Conservation (phyloP, 164 flowering plant genomes). For the Cinnamomum micranthum region DNA sequence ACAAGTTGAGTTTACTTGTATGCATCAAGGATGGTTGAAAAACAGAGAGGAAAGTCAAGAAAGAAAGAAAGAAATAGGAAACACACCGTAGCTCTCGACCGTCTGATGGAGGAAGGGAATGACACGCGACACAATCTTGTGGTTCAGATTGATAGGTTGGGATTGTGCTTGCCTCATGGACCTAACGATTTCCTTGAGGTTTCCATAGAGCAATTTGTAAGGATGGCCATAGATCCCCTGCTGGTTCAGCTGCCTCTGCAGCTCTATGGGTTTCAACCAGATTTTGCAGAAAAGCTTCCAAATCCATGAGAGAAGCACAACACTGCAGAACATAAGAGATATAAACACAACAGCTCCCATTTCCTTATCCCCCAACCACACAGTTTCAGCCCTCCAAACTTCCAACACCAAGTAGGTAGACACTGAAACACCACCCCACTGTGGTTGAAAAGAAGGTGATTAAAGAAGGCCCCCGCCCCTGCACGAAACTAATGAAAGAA, state of each 20-base stretch:
- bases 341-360: not conserved
- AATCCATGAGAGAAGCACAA: not conserved
- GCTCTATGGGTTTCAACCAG: constrained; percentile 7
- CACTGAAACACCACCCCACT: too few relatives aligned
- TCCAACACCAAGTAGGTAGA: too few relatives aligned
- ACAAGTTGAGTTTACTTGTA: too few relatives aligned
- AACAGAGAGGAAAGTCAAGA: not conserved
- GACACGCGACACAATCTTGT: not conserved
- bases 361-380: not conserved
- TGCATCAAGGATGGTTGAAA: too few relatives aligned
- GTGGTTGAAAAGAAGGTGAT: too few relatives aligned
- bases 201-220: constrained; percentile 9
- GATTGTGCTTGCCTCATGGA: not conserved
- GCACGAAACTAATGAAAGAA: too few relatives aligned
- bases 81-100: constrained; percentile 11
- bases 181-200: not conserved
- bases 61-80: too few relatives aligned
- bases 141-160: constrained; percentile 7
- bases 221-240: constrained; percentile 17
- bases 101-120: constrained; percentile 5
- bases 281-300: not conserved
- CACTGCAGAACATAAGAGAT: not conserved
- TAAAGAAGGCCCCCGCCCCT: too few relatives aligned
- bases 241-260: constrained; percentile 1
- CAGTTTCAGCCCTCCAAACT: too few relatives aligned